Base-by-base conservation (phyloP, 2,329 filamentous ascomycete species). In the Basipetospora chlamydospora region DNA sequence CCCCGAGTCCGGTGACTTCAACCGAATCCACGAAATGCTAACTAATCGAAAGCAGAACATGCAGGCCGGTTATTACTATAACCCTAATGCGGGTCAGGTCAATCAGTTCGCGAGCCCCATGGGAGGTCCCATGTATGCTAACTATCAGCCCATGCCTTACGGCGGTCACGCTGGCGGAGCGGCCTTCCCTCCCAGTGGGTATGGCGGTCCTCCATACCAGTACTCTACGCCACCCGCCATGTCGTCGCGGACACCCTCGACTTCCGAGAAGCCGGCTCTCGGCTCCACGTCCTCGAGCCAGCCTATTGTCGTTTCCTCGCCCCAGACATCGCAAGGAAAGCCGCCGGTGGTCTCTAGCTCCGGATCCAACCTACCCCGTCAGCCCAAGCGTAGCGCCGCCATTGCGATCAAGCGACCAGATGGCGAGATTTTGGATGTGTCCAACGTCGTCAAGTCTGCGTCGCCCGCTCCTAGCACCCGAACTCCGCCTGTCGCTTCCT, bases 321-420 rank as follows among this genome's bases (percentile, higher is more conserved):
- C 25, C 20, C 42, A 39, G 21, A 30, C 26, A 15, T 30, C 26
- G 11, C 37, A 39, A 13, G 22, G 22, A n/a, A 39, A 34, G 20
- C 25, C 31, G 15, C 31, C 36, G 6, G 63, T 56, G 40, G 66
- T 72, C n/a, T 73, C 74, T 25, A 73, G 72, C 43, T 67, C 5
- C 63, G 51, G 46, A 58, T 3, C 56, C 60, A 11, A 59, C 57
- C 26, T 58, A 55, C 41, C 69, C 70, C 40, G 53, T 61, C 53
- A 72, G 48, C 63, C 61, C 15, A 66, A 65, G 54, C 83, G 80
- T 65, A 85, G 73, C 56, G 77, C 76, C 33, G 77, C 80, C 1
- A 80, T 95, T 45, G 67, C 77, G 33, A 94, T 95, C 64, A 92
- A 85, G 66, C 83, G 85, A 49, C 70, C 79, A 21, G 70, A 78